phyloP scores from a whole-genome alignment of 257 asterid genomes.

The Nicotiana undulata region DNA sequence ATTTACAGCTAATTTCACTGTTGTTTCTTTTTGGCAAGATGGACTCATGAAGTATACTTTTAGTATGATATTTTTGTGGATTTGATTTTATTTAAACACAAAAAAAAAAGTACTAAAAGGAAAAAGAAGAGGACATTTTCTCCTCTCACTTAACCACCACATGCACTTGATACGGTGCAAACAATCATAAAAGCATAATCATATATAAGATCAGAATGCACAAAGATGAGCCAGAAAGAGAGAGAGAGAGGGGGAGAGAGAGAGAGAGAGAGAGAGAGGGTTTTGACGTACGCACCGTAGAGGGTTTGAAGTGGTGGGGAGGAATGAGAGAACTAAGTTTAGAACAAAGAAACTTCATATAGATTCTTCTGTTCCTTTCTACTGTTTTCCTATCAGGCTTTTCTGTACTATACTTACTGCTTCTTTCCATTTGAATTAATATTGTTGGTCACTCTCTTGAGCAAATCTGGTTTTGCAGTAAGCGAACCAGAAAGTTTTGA shows the following conservation, averaged over 20 bases:
- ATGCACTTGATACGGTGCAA: neutral
- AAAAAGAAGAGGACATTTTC: neutral
- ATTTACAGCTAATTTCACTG: no score
- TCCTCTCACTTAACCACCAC: neutral
- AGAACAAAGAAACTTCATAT: slow-evolving; percentile 15
- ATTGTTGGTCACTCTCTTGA: no score
- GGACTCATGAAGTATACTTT: no score
- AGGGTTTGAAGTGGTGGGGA: slow-evolving; percentile 13
- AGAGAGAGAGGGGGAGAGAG: neutral
- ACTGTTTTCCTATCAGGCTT: slow-evolving; percentile 15
- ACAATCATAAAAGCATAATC: no score
- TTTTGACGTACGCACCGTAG: slow-evolving; percentile 5
- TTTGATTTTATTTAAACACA: no score
- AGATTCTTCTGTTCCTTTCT: slow-evolving; percentile 22
- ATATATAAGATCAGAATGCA: no score
- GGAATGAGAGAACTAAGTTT: slow-evolving; percentile 22
- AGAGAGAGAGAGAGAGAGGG: neutral
- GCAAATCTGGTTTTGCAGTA: no score
- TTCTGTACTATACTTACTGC: neutral
- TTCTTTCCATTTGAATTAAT: neutral
- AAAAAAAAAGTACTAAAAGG: no score
- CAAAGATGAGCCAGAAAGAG: neutral
- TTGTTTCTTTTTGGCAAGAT: no score
- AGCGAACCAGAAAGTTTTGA: no score
- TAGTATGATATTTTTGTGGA: no score